These are phyloP conservation scores for Lachancea sp. DNA, from an alignment of 805 yeast genomes.

Conservation along the genomic window DNA sequence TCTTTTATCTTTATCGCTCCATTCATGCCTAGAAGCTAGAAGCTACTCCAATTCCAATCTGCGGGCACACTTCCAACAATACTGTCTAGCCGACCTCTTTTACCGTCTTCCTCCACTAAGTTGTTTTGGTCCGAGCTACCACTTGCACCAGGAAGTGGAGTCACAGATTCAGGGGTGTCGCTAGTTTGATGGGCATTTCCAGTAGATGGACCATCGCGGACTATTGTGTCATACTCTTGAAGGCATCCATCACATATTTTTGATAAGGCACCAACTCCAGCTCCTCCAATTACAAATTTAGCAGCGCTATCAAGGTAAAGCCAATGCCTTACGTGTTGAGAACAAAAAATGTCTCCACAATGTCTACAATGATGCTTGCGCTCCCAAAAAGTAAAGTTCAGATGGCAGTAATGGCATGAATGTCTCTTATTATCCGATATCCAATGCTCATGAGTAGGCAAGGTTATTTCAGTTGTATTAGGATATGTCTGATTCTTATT, in stretches of 20 bases:
- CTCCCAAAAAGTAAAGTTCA: slow-evolving; percentile 67
- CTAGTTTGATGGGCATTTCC: not conserved
- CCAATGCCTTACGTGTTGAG: slow-evolving; percentile 55
- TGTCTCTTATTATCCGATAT: slow-evolving; percentile 59
- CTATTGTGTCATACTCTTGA: slow-evolving; percentile 49
- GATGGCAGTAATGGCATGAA: slow-evolving; percentile 63
- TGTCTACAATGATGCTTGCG: slow-evolving; percentile 79
- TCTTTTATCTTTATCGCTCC: slow-evolving; percentile 2
- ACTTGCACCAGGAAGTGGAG: slow-evolving; percentile 3
- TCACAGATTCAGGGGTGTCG: slow-evolving; percentile 2
- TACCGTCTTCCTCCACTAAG: slow-evolving; percentile 23
- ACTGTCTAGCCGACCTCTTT: slow-evolving; percentile 31
- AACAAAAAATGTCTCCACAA: slow-evolving; percentile 78
- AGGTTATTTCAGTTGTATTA: slow-evolving; percentile 10
- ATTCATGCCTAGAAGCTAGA: slow-evolving; percentile 41
- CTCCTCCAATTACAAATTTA: slow-evolving; percentile 58
- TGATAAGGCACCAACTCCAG: slow-evolving; percentile 49
- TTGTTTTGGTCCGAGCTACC: not conserved
- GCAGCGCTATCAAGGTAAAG: slow-evolving; percentile 52
- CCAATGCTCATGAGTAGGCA: slow-evolving; percentile 64
- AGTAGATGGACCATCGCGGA: slow-evolving; percentile 21
- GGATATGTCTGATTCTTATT: not conserved
- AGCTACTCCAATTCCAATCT: slow-evolving; percentile 77
- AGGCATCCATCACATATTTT: slow-evolving; percentile 69
- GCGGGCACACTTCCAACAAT: slow-evolving; percentile 54